Base-by-base conservation (phyloP, 2,329 filamentous ascomycete genomes). In the Pseudogymnoascus sp. region DNA sequence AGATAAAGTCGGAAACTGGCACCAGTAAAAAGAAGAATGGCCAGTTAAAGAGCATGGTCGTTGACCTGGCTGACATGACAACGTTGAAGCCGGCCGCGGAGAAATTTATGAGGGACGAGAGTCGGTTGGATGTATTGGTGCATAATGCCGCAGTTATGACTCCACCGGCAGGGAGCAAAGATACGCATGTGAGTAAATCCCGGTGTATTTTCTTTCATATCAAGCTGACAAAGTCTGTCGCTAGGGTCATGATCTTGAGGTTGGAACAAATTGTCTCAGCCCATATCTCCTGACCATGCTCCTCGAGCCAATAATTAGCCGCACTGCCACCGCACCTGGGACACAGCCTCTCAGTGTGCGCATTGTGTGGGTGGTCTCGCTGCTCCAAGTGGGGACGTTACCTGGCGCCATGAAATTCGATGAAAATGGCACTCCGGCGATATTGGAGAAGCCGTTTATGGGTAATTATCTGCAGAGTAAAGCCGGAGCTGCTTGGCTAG, bases 81-180 rank as follows among this genome's bases (percentile, higher is more conserved):
- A 71, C 67, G 2, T 62, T 74, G 6, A 71, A 69, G 44, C 31
- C 62, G 6, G 68, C 72, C 7, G 66, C 66, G 0, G 63, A 69
- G 5, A 59, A 61, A 5, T 74, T 77, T 63, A 62, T 73, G 29
- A 61, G 64, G 1, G 62, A 68, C 13, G 73, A 75, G 62, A 27
- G 60, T 3, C 64, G 70, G 9, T 69, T 80, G 1, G 74, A 80
- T 62, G 66, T 78, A 1, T 64, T 80, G 12, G 74, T 78, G 66
- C 77, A 80, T 65, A 80, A 80, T 69, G 78, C 78, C 0, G 78
- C 74, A 9, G 71, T 80, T 33, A 78, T 79, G 73, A 68, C 68
- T 2, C 71, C 76, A 1, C 76, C 78, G 0, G 68, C 70, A n/a
- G 76, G 74, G 0, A 74, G 71, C 27, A 73, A 72, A 69, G 78